Conservation (phyloP, 257 asterid genomes). For the Ligustrum vulgare region DNA sequence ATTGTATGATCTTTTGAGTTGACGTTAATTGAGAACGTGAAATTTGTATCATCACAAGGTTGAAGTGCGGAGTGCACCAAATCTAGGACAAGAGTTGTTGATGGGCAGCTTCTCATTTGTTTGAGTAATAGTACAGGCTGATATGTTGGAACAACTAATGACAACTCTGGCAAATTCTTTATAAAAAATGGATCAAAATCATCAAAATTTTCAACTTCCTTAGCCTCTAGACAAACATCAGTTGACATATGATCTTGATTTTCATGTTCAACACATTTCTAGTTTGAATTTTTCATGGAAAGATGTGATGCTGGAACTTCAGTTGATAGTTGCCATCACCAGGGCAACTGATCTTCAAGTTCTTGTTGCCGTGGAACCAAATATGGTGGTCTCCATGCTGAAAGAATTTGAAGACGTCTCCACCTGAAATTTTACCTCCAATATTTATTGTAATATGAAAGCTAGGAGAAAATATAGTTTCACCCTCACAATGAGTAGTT, state of each 20-base stretch:
- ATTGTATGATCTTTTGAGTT: constrained; percentile 72
- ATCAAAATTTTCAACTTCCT: constrained; percentile 74
- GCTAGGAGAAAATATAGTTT: constrained; percentile 87
- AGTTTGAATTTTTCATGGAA: constrained; percentile 63
- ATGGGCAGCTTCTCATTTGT: constrained; percentile 94
- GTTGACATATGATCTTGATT: constrained; percentile 67
- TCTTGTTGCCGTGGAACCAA: constrained; percentile 49
- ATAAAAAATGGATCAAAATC: constrained; percentile 91
- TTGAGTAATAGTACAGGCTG: constrained; percentile 83
- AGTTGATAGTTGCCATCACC: constrained; percentile 57
- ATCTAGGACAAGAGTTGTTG: constrained; percentile 88
- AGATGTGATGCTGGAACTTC: constrained; percentile 70
- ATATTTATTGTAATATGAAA: constrained; percentile 57
- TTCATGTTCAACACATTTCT: constrained; percentile 83
- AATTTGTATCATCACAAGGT: constrained; percentile 81
- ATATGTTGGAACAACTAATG: constrained; percentile 76
- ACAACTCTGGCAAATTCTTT: constrained; percentile 81
- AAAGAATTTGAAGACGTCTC: constrained; percentile 57
- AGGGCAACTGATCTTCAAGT: constrained; percentile 46
- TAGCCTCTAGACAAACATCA: constrained; percentile 60
- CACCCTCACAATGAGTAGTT: constrained; percentile 41
- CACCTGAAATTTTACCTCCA: constrained; percentile 56
- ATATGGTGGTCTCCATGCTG: constrained; percentile 56
- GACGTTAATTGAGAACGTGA: constrained; percentile 83
- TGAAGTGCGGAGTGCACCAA: constrained; percentile 98